Conservation (phyloP, 2,329 filamentous ascomycete species). For the Scytalidium sp. region DNA sequence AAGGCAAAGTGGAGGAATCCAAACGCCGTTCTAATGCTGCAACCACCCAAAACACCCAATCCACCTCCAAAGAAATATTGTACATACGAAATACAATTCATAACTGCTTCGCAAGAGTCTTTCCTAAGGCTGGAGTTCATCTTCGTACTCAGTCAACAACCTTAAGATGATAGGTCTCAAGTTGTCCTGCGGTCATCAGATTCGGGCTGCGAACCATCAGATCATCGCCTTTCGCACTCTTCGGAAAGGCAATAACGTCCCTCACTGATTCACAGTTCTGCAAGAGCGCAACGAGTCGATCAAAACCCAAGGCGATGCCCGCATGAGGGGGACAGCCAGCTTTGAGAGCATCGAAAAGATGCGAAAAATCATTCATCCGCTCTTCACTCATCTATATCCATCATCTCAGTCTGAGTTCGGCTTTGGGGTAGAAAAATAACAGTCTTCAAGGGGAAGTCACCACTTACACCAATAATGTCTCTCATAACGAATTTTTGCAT, state of each 20-base stretch:
- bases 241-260: constrained; percentile 97
- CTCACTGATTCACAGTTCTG: constrained; percentile 72
- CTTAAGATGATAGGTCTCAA: constrained; percentile 22
- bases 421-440: too few species aligned
- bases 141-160: constrained; percentile 5
- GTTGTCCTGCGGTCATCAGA: constrained; percentile 53
- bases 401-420: constrained; percentile 3
- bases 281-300: constrained; percentile 79
- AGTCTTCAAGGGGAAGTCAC: constrained; percentile 1
- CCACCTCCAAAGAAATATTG: background rate
- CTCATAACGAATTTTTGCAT: constrained; percentile 84
- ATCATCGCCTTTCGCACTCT: constrained; percentile 88
- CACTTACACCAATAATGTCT: constrained; percentile 63
- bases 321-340: constrained; percentile 93
- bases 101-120: background rate
- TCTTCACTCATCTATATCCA: constrained; percentile 38
- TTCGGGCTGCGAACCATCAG: constrained; percentile 76
- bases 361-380: constrained; percentile 76
- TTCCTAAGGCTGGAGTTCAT: too few species aligned
- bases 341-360: constrained; percentile 77
- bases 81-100: background rate
- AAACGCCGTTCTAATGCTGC: background rate
- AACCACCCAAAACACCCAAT: background rate
- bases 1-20: background rate
- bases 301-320: constrained; percentile 89